A percentile compares a stretch with the other conserved stretches of the same genome.
phyloP scores from a whole-genome alignment of 2,329 filamentous ascomycete genomes.

The Cladophialophora yegresii region DNA sequence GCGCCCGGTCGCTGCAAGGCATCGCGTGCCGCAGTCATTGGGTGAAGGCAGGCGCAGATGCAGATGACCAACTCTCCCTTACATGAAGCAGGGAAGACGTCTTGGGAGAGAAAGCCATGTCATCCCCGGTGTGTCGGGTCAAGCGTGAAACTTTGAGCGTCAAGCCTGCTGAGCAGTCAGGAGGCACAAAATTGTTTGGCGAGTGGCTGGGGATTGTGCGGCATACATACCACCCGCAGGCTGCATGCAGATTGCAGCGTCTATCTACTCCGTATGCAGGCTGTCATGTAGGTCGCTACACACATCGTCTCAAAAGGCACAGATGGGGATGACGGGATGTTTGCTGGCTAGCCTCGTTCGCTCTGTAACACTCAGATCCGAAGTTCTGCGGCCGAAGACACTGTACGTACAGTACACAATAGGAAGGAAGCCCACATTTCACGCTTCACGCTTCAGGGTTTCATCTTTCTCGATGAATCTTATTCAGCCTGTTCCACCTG shows the following conservation, averaged over 20 bases:
- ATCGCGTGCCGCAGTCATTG: background rate
- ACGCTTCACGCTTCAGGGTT: background rate
- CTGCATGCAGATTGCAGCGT: background rate
- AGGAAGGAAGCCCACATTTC: background rate
- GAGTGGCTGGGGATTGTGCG: background rate
- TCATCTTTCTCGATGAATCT: no score
- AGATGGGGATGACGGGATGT: background rate
- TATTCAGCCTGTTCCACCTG: background rate
- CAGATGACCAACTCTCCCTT: no score
- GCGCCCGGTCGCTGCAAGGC: background rate
- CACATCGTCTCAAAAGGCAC: background rate
- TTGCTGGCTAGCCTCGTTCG: background rate
- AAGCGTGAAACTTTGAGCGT: background rate
- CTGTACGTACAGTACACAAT: no score
- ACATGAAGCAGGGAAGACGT: no score
- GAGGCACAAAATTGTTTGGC: background rate
- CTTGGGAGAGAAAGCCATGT: background rate
- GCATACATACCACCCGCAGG: background rate
- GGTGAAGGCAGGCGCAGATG: no score
- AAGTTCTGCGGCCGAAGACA: background rate
- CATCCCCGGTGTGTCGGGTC: background rate
- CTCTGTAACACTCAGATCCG: background rate
- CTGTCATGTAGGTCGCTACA: background rate
- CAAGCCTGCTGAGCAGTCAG: background rate
- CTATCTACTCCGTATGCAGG: background rate